Percentiles rank a stretch among this genome's conserved stretches.
Evolutionary conservation across 129 eudicot species (phyloP).

Genomic region (Ambrosia trifida): DNA sequence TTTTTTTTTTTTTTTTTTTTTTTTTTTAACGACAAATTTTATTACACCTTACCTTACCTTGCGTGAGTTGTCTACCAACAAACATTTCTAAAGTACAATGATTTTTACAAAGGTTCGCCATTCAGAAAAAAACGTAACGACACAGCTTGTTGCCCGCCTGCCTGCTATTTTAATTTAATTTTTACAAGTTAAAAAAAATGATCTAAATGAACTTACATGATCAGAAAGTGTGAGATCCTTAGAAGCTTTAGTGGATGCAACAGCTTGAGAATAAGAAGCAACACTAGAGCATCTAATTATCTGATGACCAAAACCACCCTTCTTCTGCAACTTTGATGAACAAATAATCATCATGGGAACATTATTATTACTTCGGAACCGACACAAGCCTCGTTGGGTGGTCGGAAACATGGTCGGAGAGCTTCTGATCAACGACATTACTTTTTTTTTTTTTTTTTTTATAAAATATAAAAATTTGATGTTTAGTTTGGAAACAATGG

Average conservation of each 20-base stretch:
- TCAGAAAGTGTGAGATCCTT: not conserved
- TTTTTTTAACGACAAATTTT: too few relatives aligned
- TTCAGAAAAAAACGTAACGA: too few relatives aligned
- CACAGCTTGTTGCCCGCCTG: too few relatives aligned
- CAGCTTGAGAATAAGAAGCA: constrained; percentile 19
- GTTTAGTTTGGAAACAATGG: constrained; percentile 8
- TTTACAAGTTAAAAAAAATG: too few relatives aligned
- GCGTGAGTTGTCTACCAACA: too few relatives aligned
- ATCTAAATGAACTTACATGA: constrained; percentile 16
- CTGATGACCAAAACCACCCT: constrained; percentile 7
- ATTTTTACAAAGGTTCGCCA: too few relatives aligned
- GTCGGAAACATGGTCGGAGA: constrained; percentile 20
- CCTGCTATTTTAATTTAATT: too few relatives aligned
- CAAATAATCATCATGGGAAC: constrained; percentile 10
- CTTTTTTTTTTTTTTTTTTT: not conserved
- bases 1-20: too few relatives aligned
- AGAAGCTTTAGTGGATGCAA: constrained; percentile 21
- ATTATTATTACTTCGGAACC: not conserved
- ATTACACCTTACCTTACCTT: too few relatives aligned
- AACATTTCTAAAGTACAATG: too few relatives aligned
- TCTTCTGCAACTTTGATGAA: constrained; percentile 19
- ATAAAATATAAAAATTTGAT: not conserved
- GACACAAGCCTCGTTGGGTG: not conserved
- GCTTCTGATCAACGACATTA: constrained; percentile 28
- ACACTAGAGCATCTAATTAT: constrained; percentile 10